These are phyloP conservation scores for Hibiscus tridactylites DNA, from an alignment of 345 rosid genomes.

Conservation along the genomic window DNA sequence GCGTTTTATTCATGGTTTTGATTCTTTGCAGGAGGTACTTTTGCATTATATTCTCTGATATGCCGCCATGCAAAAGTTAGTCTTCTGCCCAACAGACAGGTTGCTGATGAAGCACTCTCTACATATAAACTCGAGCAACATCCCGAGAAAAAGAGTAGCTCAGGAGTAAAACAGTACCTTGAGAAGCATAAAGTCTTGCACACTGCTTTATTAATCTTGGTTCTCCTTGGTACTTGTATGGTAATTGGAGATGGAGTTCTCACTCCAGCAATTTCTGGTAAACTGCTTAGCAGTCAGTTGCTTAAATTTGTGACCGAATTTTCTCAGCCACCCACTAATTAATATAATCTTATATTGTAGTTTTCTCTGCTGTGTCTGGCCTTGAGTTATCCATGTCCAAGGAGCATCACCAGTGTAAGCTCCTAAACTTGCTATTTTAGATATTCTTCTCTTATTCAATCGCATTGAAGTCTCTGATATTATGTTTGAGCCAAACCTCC, in stretches of 20 bases:
- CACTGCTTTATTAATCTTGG: slow-evolving; percentile 83
- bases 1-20: slow-evolving; percentile 11
- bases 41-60: slow-evolving; percentile 83
- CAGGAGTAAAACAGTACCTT: slow-evolving; percentile 56
- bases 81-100: slow-evolving; percentile 88
- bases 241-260: slow-evolving; percentile 98
- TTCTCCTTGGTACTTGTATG: slow-evolving; percentile 99
- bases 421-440: slow-evolving; percentile 8
- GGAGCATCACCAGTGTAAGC: slow-evolving; percentile 87
- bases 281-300: background rate
- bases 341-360: slow-evolving; percentile 25
- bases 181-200: slow-evolving; percentile 81
- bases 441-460: background rate
- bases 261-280: slow-evolving; percentile 98
- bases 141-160: slow-evolving; percentile 53
- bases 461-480: background rate
- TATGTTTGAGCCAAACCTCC: no score
- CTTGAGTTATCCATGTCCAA: slow-evolving; percentile 88
- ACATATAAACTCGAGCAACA: slow-evolving; percentile 83
- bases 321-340: background rate
- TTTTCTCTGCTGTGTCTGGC: slow-evolving; percentile 95
- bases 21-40: slow-evolving; percentile 68
- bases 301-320: background rate
- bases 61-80: slow-evolving; percentile 95
- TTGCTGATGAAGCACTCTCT: slow-evolving; percentile 85